Evolutionary conservation across 129 eudicot species (phyloP), one percentile per base, ranked within the genome.

Genomic region (Calendula officinalis): DNA sequence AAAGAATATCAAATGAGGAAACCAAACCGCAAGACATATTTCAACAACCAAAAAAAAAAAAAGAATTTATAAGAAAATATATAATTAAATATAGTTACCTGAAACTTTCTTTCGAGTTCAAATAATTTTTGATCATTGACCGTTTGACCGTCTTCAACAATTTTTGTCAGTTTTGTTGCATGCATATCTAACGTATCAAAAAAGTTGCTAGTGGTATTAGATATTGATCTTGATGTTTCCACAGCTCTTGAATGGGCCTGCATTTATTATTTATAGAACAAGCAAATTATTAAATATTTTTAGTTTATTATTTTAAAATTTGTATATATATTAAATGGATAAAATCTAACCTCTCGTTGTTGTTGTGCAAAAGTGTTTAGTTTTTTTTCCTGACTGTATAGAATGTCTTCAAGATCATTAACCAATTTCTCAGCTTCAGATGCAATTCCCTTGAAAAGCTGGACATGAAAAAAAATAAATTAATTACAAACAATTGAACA

Each of bases 371-470:
- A 88, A 10, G 87, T 66, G 34, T 65, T 63, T 77, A 94, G 58
- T 62, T 94, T 94, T 44, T 83, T 79, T 81, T 83, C 92, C 80
- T 86, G 97, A 66, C 56, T 78, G 41, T 80, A 71, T 40, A 94
- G 92, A 72, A 89, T 84, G 43, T 58, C 73, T 94, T 94, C 86
- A 59, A 88, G 92, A 78, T 85, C 94, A 76, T 71, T 55, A 72
- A 94, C 87, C 60, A 94, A 68, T 22, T 68, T 69, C 60, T 94
- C 90, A 68, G 97, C 96, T 83, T 94, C 99, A 12, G 89, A 85
- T 62, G 99, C 86, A 42, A 94, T 86, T 55, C 75, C 84, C 66
- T 83, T 88, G 78, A 94, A 88, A 43, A 81, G 89, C 99, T 94
- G 86, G 30, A 22, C 30, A 22, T 22, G 30, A 22, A 22, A 22